These are phyloP conservation scores for Kwoniella sp. DNA, from an alignment of 768 basidiomycete species.

Conservation along the genomic window DNA sequence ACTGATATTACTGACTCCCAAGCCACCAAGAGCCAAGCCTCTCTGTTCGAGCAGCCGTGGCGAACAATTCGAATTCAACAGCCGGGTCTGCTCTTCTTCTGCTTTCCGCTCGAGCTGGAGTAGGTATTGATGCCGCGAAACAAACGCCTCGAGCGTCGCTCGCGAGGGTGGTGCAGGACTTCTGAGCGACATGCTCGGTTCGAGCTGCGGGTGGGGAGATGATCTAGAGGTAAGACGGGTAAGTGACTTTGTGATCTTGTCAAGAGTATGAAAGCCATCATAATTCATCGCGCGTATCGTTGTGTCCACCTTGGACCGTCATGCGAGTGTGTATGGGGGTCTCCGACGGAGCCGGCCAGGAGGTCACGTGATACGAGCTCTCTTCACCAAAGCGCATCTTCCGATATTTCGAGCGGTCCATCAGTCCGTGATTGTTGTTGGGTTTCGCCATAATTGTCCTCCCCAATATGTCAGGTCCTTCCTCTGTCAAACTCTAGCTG, in stretches of 20 bases:
- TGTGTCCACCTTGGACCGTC: too few species aligned
- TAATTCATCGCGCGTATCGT: too few species aligned
- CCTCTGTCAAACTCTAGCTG: too few species aligned
- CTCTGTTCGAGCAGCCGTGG: slow-evolving; percentile 84
- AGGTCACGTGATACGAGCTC: not conserved
- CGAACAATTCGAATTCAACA: slow-evolving; percentile 79
- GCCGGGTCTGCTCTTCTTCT: slow-evolving; percentile 77
- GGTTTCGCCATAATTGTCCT: too few species aligned
- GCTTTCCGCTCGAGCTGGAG: slow-evolving; percentile 74
- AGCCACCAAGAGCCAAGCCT: slow-evolving; percentile 74
- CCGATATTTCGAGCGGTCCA: not conserved
- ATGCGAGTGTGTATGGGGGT: not conserved
- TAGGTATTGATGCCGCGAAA: slow-evolving; percentile 58
- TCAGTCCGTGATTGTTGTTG: too few species aligned
- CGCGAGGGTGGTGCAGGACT: slow-evolving; percentile 31
- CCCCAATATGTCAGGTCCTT: too few species aligned
- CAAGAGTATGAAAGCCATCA: too few species aligned
- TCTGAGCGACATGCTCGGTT: slow-evolving; percentile 13
- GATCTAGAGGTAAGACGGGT: too few species aligned
- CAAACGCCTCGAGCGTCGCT: slow-evolving; percentile 39
- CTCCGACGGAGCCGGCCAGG: not conserved
- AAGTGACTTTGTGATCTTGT: too few species aligned
- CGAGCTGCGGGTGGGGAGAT: not conserved
- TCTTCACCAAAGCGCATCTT: not conserved
- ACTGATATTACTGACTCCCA: slow-evolving; percentile 71